Percentiles rank a stretch among this genome's conserved stretches.
Conservation (phyloP, 495 filamentous ascomycete species). For the Tuber melanosporum region DNA sequence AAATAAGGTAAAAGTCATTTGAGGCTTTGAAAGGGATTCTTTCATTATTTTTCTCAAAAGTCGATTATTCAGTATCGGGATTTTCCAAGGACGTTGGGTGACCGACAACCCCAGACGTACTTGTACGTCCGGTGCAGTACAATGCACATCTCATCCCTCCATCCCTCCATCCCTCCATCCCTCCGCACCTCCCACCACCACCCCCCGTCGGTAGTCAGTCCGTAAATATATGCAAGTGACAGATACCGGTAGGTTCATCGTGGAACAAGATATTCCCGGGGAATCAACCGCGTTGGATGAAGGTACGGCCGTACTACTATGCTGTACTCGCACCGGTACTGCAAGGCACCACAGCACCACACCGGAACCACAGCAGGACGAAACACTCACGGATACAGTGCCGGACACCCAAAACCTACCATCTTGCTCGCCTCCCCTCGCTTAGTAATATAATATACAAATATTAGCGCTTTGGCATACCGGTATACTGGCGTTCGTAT, state of each 20-base stretch:
- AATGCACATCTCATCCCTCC: not conserved
- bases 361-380: not conserved
- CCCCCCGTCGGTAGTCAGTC: conserved; percentile 1
- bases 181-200: not conserved
- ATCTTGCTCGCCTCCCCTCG: no score
- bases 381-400: not conserved
- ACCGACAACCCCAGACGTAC: no score
- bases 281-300: conserved; percentile 1
- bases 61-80: no score
- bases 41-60: no score
- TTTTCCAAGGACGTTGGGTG: no score
- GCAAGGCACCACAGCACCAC: not conserved
- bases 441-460: no score
- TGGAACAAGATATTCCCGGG: conserved; percentile 5
- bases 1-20: no score
- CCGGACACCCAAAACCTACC: not conserved
- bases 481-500: no score
- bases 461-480: no score
- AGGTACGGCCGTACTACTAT: not conserved
- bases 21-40: no score
- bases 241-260: not conserved
- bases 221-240: conserved; percentile 3
- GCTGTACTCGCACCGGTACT: not conserved
- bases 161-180: not conserved
- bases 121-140: not conserved